Percentiles rank a stretch among this genome's conserved stretches.
Evolutionary conservation across 2,329 filamentous ascomycete species (phyloP).

Genomic region (Beauveria australis): DNA sequence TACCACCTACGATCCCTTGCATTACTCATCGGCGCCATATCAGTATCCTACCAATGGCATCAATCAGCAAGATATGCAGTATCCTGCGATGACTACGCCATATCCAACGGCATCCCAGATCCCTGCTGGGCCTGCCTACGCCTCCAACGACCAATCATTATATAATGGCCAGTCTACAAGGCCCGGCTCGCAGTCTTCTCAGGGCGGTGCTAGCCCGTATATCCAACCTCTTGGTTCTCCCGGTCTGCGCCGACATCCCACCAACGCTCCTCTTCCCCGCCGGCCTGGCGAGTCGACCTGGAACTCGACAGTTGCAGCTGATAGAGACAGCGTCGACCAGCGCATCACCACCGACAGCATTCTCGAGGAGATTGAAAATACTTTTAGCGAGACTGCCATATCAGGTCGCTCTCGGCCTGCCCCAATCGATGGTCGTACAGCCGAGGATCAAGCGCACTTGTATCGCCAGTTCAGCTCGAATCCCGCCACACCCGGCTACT

Average conservation of each 20-base stretch:
- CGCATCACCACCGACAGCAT: slow-evolving; percentile 42
- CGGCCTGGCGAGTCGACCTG: slow-evolving; percentile 40
- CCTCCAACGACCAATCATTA: slow-evolving; percentile 36
- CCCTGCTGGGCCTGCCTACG: slow-evolving; percentile 43
- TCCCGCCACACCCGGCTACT: slow-evolving; percentile 33
- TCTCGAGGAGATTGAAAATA: slow-evolving; percentile 51
- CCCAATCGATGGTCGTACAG: slow-evolving; percentile 37
- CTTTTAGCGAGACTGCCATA: slow-evolving; percentile 20
- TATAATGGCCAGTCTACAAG: slow-evolving; percentile 37
- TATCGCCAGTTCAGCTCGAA: slow-evolving; percentile 43
- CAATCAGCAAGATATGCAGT: slow-evolving; percentile 26
- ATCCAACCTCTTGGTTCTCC: slow-evolving; percentile 33
- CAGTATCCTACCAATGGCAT: slow-evolving; percentile 32
- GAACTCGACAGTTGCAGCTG: slow-evolving; percentile 33
- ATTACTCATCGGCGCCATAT: slow-evolving; percentile 23
- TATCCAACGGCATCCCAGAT: slow-evolving; percentile 47
- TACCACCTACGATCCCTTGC: slow-evolving; percentile 29
- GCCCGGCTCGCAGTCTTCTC: slow-evolving; percentile 43
- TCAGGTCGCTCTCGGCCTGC: slow-evolving; percentile 29
- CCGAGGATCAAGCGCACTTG: slow-evolving; percentile 37
- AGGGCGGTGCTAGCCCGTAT: slow-evolving; percentile 34
- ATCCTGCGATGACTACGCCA: slow-evolving; percentile 34
- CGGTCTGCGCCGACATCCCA: slow-evolving; percentile 48
- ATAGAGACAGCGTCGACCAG: slow-evolving; percentile 33
- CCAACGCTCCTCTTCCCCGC: slow-evolving; percentile 51